These are phyloP conservation scores for Phaseolus coccineus DNA, from an alignment of 331 rosid genomes.

Conservation along the genomic window DNA sequence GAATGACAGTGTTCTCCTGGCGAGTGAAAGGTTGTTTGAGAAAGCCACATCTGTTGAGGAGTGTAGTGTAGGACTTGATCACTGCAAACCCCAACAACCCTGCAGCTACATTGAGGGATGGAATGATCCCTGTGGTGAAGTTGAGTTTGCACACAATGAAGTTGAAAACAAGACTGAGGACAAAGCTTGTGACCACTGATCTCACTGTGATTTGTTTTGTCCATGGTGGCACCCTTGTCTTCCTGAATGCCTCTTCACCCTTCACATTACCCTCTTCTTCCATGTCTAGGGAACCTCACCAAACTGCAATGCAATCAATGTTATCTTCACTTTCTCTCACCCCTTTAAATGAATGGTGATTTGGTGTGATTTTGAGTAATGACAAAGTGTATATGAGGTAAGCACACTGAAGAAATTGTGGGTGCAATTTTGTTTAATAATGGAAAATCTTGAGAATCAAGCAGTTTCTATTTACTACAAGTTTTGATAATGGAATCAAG, in stretches of 20 bases:
- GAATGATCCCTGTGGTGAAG: slow-evolving; percentile 78
- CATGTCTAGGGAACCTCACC: background rate
- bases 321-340: background rate
- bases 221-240: slow-evolving; percentile 61
- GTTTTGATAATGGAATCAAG: background rate
- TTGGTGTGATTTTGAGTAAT: background rate
- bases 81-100: slow-evolving; percentile 76
- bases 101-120: slow-evolving; percentile 80
- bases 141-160: slow-evolving; percentile 77
- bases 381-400: background rate
- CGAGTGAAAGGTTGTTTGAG: slow-evolving; percentile 77
- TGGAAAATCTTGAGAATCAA: slow-evolving; percentile 1
- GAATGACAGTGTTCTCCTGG: slow-evolving; percentile 82
- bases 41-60: slow-evolving; percentile 53
- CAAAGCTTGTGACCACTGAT: slow-evolving; percentile 57
- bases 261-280: slow-evolving; percentile 16
- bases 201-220: slow-evolving; percentile 65
- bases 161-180: slow-evolving; percentile 59
- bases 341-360: background rate
- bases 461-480: background rate
- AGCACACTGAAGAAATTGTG: background rate
- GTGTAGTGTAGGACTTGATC: slow-evolving; percentile 55
- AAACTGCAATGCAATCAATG: background rate
- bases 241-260: slow-evolving; percentile 61
- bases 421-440: background rate